Percentiles rank a stretch among this genome's conserved stretches.
These are phyloP conservation scores for Pseudogymnoascus sp. DNA, from an alignment of 2,329 filamentous ascomycete species.

Conservation along the genomic window DNA sequence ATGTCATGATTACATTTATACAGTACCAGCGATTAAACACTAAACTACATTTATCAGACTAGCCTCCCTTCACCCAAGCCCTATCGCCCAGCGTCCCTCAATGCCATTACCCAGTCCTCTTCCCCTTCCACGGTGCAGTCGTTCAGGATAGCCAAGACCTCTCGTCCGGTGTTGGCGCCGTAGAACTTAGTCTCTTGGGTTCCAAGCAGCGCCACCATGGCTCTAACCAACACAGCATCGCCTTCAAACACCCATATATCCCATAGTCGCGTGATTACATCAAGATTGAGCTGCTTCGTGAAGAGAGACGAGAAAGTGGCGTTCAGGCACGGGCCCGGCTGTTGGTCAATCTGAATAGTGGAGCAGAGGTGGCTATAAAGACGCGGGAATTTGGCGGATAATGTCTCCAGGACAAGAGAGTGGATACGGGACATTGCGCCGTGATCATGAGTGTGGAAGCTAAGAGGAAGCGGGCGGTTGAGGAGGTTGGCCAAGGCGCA, in stretches of 20 bases:
- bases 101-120: not conserved
- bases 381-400: constrained; percentile 54
- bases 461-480: constrained; percentile 66
- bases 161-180: constrained; percentile 23
- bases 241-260: constrained; percentile 80
- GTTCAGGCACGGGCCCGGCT: constrained; percentile 47
- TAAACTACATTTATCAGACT: constrained; percentile 4
- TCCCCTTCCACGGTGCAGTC: not conserved
- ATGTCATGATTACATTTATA: constrained; percentile 6
- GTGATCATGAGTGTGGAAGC: constrained; percentile 63
- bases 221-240: constrained; percentile 62
- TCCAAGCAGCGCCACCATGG: constrained; percentile 58
- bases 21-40: constrained; percentile 7
- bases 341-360: constrained; percentile 25
- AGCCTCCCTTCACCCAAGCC: not conserved
- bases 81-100: constrained; percentile 7
- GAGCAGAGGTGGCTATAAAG: constrained; percentile 53
- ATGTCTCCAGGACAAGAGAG: constrained; percentile 58
- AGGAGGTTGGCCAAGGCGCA: constrained; percentile 67
- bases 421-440: constrained; percentile 63
- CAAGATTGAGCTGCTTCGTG: constrained; percentile 54
- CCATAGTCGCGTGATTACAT: constrained; percentile 66
- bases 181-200: constrained; percentile 43
- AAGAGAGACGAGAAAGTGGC: constrained; percentile 58
- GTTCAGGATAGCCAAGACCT: not conserved